phyloP scores from a whole-genome alignment of 495 filamentous ascomycete genomes.

The Platismatia glauca region DNA sequence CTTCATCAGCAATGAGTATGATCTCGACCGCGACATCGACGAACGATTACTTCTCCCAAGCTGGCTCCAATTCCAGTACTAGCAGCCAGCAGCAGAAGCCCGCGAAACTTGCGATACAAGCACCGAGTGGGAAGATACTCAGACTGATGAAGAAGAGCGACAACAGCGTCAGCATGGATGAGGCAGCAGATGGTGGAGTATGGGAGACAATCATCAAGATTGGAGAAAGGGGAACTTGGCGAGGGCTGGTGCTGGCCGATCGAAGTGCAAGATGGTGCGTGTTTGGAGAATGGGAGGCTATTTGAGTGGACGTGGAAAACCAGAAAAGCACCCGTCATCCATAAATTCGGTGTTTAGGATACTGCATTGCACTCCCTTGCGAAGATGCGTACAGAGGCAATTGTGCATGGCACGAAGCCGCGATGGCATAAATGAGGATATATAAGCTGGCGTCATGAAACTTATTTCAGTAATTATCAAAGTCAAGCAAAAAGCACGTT shows the following conservation, averaged over 20 bases:
- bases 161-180: constrained; percentile 41
- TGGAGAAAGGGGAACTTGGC: constrained; percentile 82
- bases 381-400: neutral
- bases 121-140: constrained; percentile 90
- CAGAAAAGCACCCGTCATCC: neutral
- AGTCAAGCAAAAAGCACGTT: neutral
- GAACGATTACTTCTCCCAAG: constrained; percentile 30
- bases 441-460: neutral
- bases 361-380: neutral
- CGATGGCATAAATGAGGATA: constrained; percentile 4
- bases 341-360: neutral
- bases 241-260: constrained; percentile 89
- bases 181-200: constrained; percentile 60
- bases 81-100: constrained; percentile 60
- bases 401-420: neutral
- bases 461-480: neutral
- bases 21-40: constrained; percentile 47
- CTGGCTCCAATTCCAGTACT: constrained; percentile 46
- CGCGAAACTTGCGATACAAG: constrained; percentile 91
- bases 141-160: constrained; percentile 84
- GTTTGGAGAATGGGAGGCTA: constrained; percentile 88
- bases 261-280: constrained; percentile 96
- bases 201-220: constrained; percentile 99
- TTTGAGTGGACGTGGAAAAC: constrained; percentile 27
- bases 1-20: constrained; percentile 77